Base-by-base conservation (phyloP, 345 rosid genomes). In the Eucalyptus coolabah region DNA sequence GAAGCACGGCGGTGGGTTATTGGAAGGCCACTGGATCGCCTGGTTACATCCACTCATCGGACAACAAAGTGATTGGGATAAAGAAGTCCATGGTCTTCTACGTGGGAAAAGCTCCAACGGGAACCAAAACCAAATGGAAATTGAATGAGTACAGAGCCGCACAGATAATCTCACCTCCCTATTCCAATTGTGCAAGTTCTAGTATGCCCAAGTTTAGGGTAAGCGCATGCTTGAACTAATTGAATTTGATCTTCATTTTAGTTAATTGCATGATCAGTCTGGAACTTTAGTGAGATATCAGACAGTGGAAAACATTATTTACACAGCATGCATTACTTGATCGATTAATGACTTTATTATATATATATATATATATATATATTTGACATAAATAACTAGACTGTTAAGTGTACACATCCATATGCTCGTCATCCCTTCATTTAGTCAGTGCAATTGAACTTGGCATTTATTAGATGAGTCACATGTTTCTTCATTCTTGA, bases 81-180 rank as follows among this genome's bases (percentile, higher is more conserved):
- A 72, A 72, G 83, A 72, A 72, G 28, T 37, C 83, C 83, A 72
- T 72, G 83, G 83, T 37, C 45, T 72, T 72, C 83, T 72, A 72
- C 82, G 83, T 19, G 83, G 83, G 83, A 72, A 72, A 37, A 37
- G 45, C 83, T 37, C 83, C 83, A 37, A 72, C 83, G 12, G 83
- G 83, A 72, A 72, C 45, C 40, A 72, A 72, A 72, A 72, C 83
- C 83, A 37, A 72, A 37, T 72, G 83, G 83, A 72, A 72, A 72
- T 72, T 72, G 83, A 72, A 72, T 44, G 98, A 97, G 90, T 97
- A 97, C 88, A 94, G 93, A 93, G 97, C 96, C 89, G 91, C 95
- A 86, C 95, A 95, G 67, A 93, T 89, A 88, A 90, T 37, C 88
- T 72, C 59, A 34, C 45, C 88, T 30, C 40, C 42, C 54, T 53